Evolutionary conservation across 176 grass and related monocot species (phyloP), one percentile per base, ranked within the genome.

Genomic region (Juncus inflexus): DNA sequence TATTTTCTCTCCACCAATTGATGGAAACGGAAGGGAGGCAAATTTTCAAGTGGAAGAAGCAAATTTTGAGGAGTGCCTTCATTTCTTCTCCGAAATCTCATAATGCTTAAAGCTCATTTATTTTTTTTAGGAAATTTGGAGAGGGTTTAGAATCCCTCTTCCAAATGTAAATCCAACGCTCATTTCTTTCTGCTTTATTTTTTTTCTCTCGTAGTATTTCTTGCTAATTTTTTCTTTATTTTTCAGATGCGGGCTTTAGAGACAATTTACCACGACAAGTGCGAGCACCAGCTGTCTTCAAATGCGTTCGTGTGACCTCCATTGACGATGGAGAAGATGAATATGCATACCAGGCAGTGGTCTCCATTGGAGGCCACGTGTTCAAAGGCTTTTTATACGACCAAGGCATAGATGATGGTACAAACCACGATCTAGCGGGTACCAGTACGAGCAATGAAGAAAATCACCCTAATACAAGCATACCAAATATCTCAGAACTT

Each of bases 301-400:
- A 80, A 65, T 99, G 95, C 74, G 95, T 99, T 7, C 83, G 86
- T 5, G 83, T 99, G 65, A 86, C 85, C 49, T 84, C 95, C 52
- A 64, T 99, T 2, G 89, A 99, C 8, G 86, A 83, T 49, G 65
- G 82, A 40, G 61, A 67, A 58, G 83, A 70, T 51, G 80, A 99
- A 83, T 86, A 84, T n/a, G 95, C 95, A 39, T 99, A 99, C 83
- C 95, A 92, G 67, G 89, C 89, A 9, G 72, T 75, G 50, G 89
- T 99, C 50, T 86, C 69, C 70, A 99, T 99, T 76, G 87, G 87
- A 42, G 95, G 95, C 4, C 95, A 89, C 40, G 59, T 90, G 51
- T 99, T 99, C 89, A 78, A 87, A 76, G 95, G 95, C 1, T 86
- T 99, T 37, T 83, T 99, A 40, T 99, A 99, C 74, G 83, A 92